Base-by-base conservation (phyloP, 1,284 basidiomycete species). In the Sporisorium reilianum region DNA sequence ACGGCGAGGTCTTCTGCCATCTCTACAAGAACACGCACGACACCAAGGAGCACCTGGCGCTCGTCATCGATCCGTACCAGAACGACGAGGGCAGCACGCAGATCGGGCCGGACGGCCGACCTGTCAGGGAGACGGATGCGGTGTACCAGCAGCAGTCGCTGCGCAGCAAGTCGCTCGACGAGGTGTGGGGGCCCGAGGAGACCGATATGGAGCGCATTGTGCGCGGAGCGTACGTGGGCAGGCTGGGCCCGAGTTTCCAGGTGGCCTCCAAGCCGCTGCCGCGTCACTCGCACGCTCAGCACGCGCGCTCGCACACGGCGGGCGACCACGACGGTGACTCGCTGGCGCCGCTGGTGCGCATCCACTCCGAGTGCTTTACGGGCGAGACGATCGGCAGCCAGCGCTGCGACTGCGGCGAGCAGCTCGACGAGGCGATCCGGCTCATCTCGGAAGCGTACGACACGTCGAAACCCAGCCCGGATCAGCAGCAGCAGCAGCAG, bases 371-470 rank as follows among this genome's bases (percentile, higher is more conserved):
- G 85, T 99, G 97, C 85, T 99, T 95, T 86, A 99, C 97, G 0
- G 97, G 97, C 42, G 97, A 99, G 86, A 99, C 95, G 10, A 91
- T 98, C 65, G 97, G 97, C 11, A 96, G 94, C 83, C 95, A 97
- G 91, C 91, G 97, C 32, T 99, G 97, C 85, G 97, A 99, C 85
- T 99, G 97, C 82, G 97, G 97, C 20, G 95, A 99, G 85, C 97
- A 99, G 85, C 89, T 99, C 16, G 95, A 98, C 85, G 95, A 98
- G 85, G 95, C 97, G 26, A 91, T 99, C 76, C 90, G 94, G 10
- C 90, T 92, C 74, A 98, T 99, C 75, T 92, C 72, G 3, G 64
- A 75, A 25, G 72, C 63, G 5, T 70, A 66, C 49, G 50, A 55
- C 8, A 45, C 87, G 85, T 8, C 88, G 91, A 53, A 20, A 16